Conservation (phyloP, 257 asterid genomes). For the Solanum arcanum region DNA sequence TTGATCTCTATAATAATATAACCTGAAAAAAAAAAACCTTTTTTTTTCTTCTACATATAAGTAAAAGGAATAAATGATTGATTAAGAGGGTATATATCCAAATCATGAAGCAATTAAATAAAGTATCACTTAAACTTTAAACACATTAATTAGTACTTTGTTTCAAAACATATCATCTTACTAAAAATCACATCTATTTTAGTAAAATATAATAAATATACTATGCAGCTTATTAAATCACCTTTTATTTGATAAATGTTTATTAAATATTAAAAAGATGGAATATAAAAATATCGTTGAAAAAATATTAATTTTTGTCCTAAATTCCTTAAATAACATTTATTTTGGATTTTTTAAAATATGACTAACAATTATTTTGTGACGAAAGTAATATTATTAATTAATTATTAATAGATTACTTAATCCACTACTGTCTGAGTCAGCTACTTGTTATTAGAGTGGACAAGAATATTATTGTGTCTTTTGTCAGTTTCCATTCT, state of each 20-base stretch:
- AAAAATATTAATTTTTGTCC: no score
- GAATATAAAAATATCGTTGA: no score
- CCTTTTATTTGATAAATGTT: no score
- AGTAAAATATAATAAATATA: no score
- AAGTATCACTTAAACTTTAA: neutral
- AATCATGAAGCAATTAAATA: neutral
- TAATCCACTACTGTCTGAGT: neutral
- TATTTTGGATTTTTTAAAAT: no score
- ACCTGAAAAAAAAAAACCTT: neutral
- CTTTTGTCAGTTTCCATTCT: neutral
- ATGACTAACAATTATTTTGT: rapidly evolving
- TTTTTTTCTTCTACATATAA: neutral
- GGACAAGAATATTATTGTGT: neutral
- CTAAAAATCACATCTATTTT: neutral
- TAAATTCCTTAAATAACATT: neutral
- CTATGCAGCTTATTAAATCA: no score
- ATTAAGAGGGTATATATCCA: neutral
- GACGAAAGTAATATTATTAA: no score
- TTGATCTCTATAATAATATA: neutral
- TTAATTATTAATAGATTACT: neutral
- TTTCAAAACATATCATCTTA: neutral
- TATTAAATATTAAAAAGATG: no score
- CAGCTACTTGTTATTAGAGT: neutral
- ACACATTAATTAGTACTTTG: neutral
- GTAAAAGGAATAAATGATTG: neutral